Conservation (phyloP, 306 rosid genomes). For the Pachyrhizus erosus region DNA sequence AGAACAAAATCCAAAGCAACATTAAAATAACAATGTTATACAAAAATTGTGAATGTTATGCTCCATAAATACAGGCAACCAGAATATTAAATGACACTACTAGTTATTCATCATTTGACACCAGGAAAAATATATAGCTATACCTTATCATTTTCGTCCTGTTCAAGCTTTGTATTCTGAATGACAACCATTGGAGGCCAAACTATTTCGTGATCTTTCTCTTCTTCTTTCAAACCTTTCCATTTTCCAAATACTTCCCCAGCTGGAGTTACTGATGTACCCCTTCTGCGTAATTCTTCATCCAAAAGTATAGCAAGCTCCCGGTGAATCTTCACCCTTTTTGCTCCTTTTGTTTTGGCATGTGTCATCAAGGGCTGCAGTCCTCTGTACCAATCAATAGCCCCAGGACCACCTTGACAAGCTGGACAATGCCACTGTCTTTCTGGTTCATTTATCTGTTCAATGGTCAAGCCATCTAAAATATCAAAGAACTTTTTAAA, state of each 20-base stretch:
- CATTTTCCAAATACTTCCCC: conserved; percentile 85
- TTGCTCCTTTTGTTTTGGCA: conserved; percentile 87
- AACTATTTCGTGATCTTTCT: conserved; percentile 76
- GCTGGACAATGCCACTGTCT: conserved; percentile 97
- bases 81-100: background rate
- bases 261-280: conserved; percentile 68
- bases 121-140: conserved; percentile 14
- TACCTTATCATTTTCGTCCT: conserved; percentile 79
- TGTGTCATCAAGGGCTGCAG: conserved; percentile 83
- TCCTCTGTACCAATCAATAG: conserved; percentile 90
- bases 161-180: conserved; percentile 78
- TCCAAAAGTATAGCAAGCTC: conserved; percentile 77
- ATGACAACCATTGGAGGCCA: conserved; percentile 93
- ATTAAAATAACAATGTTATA: background rate
- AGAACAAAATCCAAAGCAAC: conserved; percentile 33
- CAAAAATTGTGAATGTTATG: conserved; percentile 9
- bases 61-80: background rate
- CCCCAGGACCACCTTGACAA: conserved; percentile 88
- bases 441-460: conserved; percentile 63
- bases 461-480: conserved; percentile 62
- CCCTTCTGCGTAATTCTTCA: conserved; percentile 75
- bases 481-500: conserved; percentile 62
- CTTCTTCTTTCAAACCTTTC: conserved; percentile 75
- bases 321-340: conserved; percentile 77
- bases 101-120: background rate